Evolutionary conservation across 2,329 filamentous ascomycete species (phyloP), one percentile per base, ranked within the genome.

Genomic region (Diplodia sapinea): DNA sequence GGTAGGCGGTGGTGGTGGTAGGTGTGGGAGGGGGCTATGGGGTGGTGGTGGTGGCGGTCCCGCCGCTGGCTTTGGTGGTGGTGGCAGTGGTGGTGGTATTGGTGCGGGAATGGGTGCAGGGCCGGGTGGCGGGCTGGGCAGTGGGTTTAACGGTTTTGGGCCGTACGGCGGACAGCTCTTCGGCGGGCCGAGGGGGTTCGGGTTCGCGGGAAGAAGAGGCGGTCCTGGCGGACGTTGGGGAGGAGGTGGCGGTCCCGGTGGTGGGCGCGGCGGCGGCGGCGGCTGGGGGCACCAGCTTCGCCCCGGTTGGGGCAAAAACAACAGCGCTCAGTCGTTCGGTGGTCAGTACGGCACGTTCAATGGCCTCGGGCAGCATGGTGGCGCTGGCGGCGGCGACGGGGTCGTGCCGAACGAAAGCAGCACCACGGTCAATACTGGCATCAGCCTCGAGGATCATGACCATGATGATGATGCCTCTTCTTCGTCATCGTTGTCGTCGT

Each of bases 401-500:
- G 31, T 33, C 36, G 23, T 26, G 51, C 63, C 52, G 4, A 23
- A 66, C 40, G 23, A 38, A 7, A 55, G 62, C 62, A 55, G 31
- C 8, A 26, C 54, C 17, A 55, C 63, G 17, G 51, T 56, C 38
- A 26, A 57, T 29, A 40, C 59, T 11, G 26, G 26, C 9, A 55
- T 57, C 51, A 57, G 31, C 52, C 36, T 56, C 63, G 50, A 65
- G 5, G 31, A 65, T 20, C 59, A 51, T 43, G 12, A 26, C 17
- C 33, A 62, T 7, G 40, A 59, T 20, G 12, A 38, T 17, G 31
- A 33, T 33, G 31, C 8, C 8, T 33, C 31, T 33, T 33, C 31
- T 26, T 47, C 36, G 7, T 64, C 79, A 12, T 64, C 61, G 3
- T 64, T 78, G 23, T 31, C 40, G n/a, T 52, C 40, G 7, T 26